Percentiles rank a stretch among this genome's conserved stretches.
Conservation (phyloP, 768 basidiomycete species). For the Leccinum rimulosum region DNA sequence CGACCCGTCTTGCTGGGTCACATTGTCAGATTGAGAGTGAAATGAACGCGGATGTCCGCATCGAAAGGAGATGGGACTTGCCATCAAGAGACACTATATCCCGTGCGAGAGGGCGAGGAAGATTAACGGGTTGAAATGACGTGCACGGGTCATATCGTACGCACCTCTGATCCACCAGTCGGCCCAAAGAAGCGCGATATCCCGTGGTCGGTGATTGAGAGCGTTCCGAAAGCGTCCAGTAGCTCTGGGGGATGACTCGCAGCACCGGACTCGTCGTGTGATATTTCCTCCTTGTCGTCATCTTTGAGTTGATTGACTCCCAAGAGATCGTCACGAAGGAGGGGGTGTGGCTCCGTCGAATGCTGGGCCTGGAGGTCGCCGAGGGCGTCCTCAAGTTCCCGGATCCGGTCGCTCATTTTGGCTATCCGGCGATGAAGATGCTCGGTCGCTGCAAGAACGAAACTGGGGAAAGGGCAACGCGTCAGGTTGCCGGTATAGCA, state of each 20-base stretch:
- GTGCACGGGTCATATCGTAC: constrained; percentile 21
- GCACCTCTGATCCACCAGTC: constrained; percentile 65
- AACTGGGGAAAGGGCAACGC: constrained; percentile 29
- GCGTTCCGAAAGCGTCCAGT: constrained; percentile 57
- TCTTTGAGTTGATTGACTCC: constrained; percentile 30
- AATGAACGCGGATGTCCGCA: constrained; percentile 6
- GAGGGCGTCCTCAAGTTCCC: constrained; percentile 61
- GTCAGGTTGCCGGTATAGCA: constrained; percentile 9
- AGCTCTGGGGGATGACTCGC: constrained; percentile 37
- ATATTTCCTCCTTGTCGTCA: constrained; percentile 15
- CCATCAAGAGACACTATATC: constrained; percentile 34
- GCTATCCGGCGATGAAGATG: constrained; percentile 59
- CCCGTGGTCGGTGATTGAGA: constrained; percentile 59
- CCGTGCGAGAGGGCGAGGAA: neutral
- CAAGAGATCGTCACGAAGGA: constrained; percentile 55
- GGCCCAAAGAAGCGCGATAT: constrained; percentile 65
- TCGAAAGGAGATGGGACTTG: constrained; percentile 12
- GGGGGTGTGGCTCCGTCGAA: constrained; percentile 56
- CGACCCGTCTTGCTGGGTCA: constrained; percentile 8
- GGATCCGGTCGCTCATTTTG: constrained; percentile 51
- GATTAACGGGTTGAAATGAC: neutral
- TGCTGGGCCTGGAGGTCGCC: constrained; percentile 46
- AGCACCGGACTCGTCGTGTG: constrained; percentile 26
- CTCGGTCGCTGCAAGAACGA: constrained; percentile 64
- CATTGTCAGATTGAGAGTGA: constrained; percentile 26